Evolutionary conservation across 2,329 filamentous ascomycete species (phyloP).

Genomic region (Calonectria hawksworthii): DNA sequence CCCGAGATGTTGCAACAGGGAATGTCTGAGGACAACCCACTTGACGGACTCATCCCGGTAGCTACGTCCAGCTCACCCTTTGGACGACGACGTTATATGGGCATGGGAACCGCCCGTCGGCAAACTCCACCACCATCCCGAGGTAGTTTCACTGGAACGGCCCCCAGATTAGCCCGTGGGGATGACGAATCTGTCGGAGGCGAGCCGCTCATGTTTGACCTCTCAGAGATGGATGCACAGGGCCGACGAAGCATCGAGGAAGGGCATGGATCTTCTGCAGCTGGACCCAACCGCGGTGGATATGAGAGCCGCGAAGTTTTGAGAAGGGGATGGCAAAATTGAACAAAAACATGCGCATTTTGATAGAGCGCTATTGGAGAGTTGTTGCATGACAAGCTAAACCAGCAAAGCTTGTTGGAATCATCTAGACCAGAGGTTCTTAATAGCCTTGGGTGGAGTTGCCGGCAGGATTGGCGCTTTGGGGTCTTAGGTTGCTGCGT

Average conservation of each 20-base stretch:
- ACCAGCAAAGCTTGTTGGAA: conserved; percentile 7
- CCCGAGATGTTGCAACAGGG: conserved; percentile 57
- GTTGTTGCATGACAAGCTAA: background rate
- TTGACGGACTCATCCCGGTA: conserved; percentile 58
- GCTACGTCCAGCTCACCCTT: conserved; percentile 60
- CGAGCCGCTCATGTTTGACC: conserved; percentile 79
- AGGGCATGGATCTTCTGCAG: conserved; percentile 48
- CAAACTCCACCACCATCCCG: conserved; percentile 61
- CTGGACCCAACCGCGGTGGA: conserved; percentile 54
- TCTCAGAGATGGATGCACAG: conserved; percentile 77
- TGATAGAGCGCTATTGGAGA: conserved; percentile 7
- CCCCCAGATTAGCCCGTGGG: conserved; percentile 54
- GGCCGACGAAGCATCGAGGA: conserved; percentile 73
- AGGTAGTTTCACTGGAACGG: conserved; percentile 61
- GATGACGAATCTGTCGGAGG: conserved; percentile 71
- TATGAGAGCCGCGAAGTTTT: conserved; percentile 56
- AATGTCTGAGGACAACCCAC: conserved; percentile 61
- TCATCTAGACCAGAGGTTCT: conserved; percentile 23
- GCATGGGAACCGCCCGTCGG: conserved; percentile 55
- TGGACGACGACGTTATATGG: conserved; percentile 61
- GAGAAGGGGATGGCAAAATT: conserved; percentile 54
- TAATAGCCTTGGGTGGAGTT: conserved; percentile 21
- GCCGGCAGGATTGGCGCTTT: conserved; percentile 27
- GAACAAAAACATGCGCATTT: background rate
- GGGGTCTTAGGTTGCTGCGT: conserved; percentile 8